Evolutionary conservation across 139 green algal genomes (phyloP).

Genomic region (Astrephomene gubernaculifera): DNA sequence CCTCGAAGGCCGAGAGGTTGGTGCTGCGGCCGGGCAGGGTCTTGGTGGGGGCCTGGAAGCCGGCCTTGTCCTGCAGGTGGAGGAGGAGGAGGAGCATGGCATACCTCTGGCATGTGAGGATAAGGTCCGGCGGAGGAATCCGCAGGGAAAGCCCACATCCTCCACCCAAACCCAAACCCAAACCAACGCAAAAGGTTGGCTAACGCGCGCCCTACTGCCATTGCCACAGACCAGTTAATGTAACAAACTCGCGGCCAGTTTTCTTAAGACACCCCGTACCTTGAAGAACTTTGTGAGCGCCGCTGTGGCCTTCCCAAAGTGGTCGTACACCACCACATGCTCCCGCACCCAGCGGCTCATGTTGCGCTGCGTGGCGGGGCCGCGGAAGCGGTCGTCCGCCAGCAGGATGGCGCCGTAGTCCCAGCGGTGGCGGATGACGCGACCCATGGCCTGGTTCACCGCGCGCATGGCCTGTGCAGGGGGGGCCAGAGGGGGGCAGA

Average conservation of each 20-base stretch:
- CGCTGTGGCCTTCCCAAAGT: conserved; percentile 75
- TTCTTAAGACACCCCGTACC: conserved; percentile 32
- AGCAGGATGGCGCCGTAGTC: conserved; percentile 96
- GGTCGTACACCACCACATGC: conserved; percentile 61
- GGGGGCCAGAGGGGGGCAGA: background rate
- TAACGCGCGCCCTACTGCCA: too few species aligned
- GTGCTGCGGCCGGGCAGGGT: conserved; percentile 11
- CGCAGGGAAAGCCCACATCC: too few species aligned
- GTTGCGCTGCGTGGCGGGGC: conserved; percentile 55
- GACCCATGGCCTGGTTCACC: conserved; percentile 97
- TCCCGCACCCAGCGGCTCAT: conserved; percentile 84
- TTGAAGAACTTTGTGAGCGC: conserved; percentile 90
- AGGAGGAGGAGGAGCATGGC: background rate
- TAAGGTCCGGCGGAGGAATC: too few species aligned
- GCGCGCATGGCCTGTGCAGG: conserved; percentile 73
- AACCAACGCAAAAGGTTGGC: too few species aligned
- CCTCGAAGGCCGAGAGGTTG: conserved; percentile 44
- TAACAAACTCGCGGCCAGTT: too few species aligned
- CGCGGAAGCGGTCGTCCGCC: conserved; percentile 83
- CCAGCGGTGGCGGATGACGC: conserved; percentile 93
- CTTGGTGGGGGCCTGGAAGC: conserved; percentile 37
- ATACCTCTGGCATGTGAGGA: too few species aligned
- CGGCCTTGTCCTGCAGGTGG: conserved; percentile 56
- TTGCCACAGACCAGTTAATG: too few species aligned
- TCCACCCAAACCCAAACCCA: too few species aligned